A percentile compares a stretch with the other conserved stretches of the same genome.
Conservation (phyloP, 495 filamentous ascomycete genomes). For the Recurvomyces mirabilis region DNA sequence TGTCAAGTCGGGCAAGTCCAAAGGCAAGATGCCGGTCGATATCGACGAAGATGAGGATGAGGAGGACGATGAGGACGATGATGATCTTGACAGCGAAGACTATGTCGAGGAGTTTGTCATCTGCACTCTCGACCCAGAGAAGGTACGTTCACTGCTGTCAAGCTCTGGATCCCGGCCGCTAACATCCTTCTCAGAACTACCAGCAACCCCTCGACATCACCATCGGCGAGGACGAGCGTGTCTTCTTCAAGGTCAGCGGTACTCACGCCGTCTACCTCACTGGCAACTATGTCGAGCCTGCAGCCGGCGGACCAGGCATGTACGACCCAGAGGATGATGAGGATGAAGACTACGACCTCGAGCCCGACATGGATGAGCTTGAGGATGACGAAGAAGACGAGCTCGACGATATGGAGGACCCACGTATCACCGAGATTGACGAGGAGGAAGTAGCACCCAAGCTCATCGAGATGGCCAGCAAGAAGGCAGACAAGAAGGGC, state of each 20-base stretch:
- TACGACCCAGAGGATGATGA: constrained; percentile 54
- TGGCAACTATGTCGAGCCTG: constrained; percentile 76
- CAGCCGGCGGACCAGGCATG: constrained; percentile 38
- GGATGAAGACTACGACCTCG: constrained; percentile 70
- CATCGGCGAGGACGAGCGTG: constrained; percentile 69
- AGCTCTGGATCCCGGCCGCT: constrained; percentile 19
- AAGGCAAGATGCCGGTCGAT: constrained; percentile 54
- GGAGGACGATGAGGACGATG: constrained; percentile 46
- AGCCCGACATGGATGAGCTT: constrained; percentile 66
- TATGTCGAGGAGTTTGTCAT: constrained; percentile 79
- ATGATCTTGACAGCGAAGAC: constrained; percentile 48
- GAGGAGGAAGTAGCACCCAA: constrained; percentile 66
- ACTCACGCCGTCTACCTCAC: constrained; percentile 85
- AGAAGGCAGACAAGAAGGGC: constrained; percentile 52
- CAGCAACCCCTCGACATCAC: constrained; percentile 94
- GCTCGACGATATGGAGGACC: constrained; percentile 66
- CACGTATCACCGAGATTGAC: constrained; percentile 73
- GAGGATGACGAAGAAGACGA: constrained; percentile 57
- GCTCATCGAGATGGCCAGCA: constrained; percentile 50
- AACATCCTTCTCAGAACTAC: constrained; percentile 53
- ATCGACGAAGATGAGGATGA: constrained; percentile 50
- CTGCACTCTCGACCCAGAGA: constrained; percentile 84
- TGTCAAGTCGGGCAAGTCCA: constrained; percentile 51
- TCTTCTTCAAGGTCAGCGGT: constrained; percentile 85
- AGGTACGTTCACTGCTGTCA: constrained; percentile 36